A percentile compares a stretch with the other conserved stretches of the same genome.
These are phyloP conservation scores for Phytophthora pistaciae DNA, from an alignment of 352 stramenopile genomes.

Conservation along the genomic window DNA sequence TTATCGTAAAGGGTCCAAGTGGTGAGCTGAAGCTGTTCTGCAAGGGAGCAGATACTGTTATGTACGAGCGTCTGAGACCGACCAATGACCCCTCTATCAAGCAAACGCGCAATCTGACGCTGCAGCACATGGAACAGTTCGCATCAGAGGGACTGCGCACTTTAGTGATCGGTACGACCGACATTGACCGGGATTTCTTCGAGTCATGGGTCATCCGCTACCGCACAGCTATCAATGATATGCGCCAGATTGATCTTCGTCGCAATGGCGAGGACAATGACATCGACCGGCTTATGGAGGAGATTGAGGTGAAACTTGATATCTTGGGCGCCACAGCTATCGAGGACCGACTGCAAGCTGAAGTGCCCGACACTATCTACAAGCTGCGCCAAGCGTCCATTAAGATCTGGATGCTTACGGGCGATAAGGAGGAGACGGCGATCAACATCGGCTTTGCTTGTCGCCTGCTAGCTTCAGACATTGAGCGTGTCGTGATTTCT, in stretches of 20 bases:
- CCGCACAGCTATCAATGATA: constrained; percentile 84
- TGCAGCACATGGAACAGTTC: constrained; percentile 91
- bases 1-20: constrained; percentile 76
- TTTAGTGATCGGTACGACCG: constrained; percentile 82
- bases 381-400: constrained; percentile 93
- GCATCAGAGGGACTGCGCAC: constrained; percentile 90
- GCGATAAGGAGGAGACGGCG: constrained; percentile 96
- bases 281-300: constrained; percentile 85
- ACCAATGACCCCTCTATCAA: constrained; percentile 58
- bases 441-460: constrained; percentile 97
- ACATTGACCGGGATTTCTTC: constrained; percentile 70
- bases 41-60: constrained; percentile 91
- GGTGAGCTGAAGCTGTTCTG: constrained; percentile 82
- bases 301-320: constrained; percentile 89
- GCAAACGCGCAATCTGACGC: constrained; percentile 68
- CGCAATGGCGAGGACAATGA: constrained; percentile 77
- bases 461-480: constrained; percentile 91
- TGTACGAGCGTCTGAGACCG: constrained; percentile 81
- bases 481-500: constrained; percentile 90
- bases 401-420: constrained; percentile 96
- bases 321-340: constrained; percentile 94
- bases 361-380: constrained; percentile 93
- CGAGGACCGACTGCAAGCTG: constrained; percentile 94
- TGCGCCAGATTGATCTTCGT: constrained; percentile 87
- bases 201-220: constrained; percentile 75